Evolutionary conservation across 441 rosid genomes (phyloP), one percentile per base, ranked within the genome.

Genomic region (Eugenia klotzschiana): DNA sequence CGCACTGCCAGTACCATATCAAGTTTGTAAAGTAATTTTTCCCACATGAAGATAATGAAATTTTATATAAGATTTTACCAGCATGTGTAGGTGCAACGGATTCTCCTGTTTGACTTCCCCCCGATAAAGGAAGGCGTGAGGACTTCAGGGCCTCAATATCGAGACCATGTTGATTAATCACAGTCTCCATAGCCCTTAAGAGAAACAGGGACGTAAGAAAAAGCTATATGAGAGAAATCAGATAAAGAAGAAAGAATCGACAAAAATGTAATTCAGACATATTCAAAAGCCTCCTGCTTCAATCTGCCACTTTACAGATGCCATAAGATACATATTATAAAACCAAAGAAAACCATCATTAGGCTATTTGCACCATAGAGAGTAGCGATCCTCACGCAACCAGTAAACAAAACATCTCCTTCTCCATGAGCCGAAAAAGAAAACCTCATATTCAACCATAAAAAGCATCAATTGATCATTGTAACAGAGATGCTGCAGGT

Each of bases 141-240:
- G 98, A 88, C 91, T 88, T 94, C 91, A 97, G 87, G 82, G 95
- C 94, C 87, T 97, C 99, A 69, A 94, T 90, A 92, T 97, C 99
- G 87, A 97, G 94, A 86, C 98, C 96, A 79, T 97, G 91, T 84
- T 91, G 98, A 89, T 87, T 97, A 84, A 96, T 93, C 51, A 97
- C 99, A 84, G 99, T 97, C 91, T 96, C 99, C 99, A 97, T 97
- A 80, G 99, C 99, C 96, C 99, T 97, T 52, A 52, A 72, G 83
- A 49, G 27, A 51, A 27, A 51, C 2, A 1, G 5, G 43, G 57
- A 50, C 16, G 2, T 58, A 84, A 83, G 81, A 80, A 49, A 88
- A 85, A 77, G 80, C n/a, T 72, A 37, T 82, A 88, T 20, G 83
- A 92, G 88, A 80, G 79, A 53, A 87, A 84, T n/a, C 51, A 81